Percentiles rank a stretch among this genome's conserved stretches.
Evolutionary conservation across 352 stramenopile genomes (phyloP).

Genomic region (Phytophthora tentaculata): DNA sequence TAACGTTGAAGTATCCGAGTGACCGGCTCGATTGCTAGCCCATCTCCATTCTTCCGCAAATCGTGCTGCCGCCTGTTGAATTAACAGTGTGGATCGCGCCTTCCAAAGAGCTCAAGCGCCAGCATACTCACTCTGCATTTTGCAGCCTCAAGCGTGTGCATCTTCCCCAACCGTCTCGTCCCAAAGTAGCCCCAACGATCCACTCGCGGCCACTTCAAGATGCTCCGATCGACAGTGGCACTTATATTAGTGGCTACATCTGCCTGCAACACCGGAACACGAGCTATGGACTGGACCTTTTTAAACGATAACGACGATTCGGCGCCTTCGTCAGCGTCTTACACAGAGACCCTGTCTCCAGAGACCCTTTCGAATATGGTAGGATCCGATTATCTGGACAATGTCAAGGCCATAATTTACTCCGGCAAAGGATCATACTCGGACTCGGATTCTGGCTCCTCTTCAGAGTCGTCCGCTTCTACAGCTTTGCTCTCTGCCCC

Average conservation of each 20-base stretch:
- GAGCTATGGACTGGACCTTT: conserved; percentile 40
- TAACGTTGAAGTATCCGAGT: conserved; percentile 7
- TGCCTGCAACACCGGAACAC: conserved; percentile 24
- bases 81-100: not conserved
- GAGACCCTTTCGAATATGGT: conserved; percentile 29
- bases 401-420: conserved; percentile 25
- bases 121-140: conserved; percentile 36
- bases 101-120: conserved; percentile 9
- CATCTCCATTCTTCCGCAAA: conserved; percentile 34
- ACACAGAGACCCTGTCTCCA: conserved; percentile 26
- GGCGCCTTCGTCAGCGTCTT: not conserved
- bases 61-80: conserved; percentile 22
- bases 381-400: conserved; percentile 38
- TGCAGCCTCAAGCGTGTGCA: conserved; percentile 17
- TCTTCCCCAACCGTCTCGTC: conserved; percentile 1
- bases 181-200: no score
- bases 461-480: conserved; percentile 1
- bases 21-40: conserved; percentile 35
- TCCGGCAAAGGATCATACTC: conserved; percentile 15
- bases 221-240: conserved; percentile 2
- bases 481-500: not conserved
- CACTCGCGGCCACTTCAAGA: not conserved
- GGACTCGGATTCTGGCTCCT: not conserved
- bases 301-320: conserved; percentile 36
- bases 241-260: conserved; percentile 16